phyloP scores from a whole-genome alignment of 2,329 filamentous ascomycete species.

The Hortaea werneckii region DNA sequence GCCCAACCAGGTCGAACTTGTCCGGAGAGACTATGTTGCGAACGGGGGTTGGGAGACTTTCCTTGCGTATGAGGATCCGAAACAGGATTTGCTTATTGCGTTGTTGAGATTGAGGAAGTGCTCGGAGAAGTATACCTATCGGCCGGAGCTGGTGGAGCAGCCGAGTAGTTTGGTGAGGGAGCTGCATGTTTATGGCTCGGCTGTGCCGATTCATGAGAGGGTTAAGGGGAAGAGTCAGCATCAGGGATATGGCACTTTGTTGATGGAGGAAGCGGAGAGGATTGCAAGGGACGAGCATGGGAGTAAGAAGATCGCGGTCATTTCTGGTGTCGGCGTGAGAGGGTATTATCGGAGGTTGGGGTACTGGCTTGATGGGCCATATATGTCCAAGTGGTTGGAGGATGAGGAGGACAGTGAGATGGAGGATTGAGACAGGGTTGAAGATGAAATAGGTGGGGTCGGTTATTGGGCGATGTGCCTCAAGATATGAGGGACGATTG shows the following conservation, averaged over 20 bases:
- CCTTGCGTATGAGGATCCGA: conserved; percentile 92
- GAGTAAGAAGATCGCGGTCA: conserved; percentile 89
- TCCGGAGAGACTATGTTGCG: conserved; percentile 84
- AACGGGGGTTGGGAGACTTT: conserved; percentile 99
- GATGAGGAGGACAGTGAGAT: conserved; percentile 19
- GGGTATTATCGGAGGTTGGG: conserved; percentile 92
- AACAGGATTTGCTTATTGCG: conserved; percentile 94
- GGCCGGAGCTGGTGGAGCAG: conserved; percentile 74
- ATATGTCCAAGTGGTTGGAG: conserved; percentile 38
- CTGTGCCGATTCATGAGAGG: conserved; percentile 88
- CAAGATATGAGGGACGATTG: too few relatives aligned
- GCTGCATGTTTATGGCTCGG: conserved; percentile 91
- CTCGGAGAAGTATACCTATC: conserved; percentile 81
- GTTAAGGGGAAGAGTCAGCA: conserved; percentile 97
- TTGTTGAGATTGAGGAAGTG: conserved; percentile 84
- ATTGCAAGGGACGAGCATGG: conserved; percentile 92
- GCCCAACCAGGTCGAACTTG: conserved; percentile 89
- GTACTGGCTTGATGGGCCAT: conserved; percentile 87
- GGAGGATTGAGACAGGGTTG: conserved; percentile 14
- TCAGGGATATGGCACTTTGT: conserved; percentile 85
- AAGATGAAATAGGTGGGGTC: too few relatives aligned
- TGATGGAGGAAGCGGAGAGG: conserved; percentile 97
- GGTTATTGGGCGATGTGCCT: too few relatives aligned
- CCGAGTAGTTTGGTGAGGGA: conserved; percentile 88
- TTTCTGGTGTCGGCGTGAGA: conserved; percentile 91